Evolutionary conservation across 306 rosid genomes (phyloP).

Genomic region (Quercus rubra): DNA sequence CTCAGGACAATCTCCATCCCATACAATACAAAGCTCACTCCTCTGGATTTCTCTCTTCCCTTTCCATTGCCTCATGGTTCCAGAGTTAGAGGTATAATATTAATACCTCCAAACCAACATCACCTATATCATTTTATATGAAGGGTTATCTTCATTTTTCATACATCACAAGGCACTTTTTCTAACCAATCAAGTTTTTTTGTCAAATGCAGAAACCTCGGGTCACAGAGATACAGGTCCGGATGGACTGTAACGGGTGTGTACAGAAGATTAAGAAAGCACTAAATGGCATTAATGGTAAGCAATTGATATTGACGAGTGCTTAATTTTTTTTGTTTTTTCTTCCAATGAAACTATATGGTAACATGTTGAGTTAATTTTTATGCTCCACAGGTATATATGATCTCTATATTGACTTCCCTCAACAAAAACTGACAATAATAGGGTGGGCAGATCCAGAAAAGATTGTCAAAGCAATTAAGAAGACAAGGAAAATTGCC

Average conservation of each 20-base stretch:
- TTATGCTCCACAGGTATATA: slow-evolving; percentile 60
- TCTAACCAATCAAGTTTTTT: slow-evolving; percentile 3
- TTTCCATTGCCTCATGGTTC: slow-evolving; percentile 49
- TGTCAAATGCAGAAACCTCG: slow-evolving; percentile 59
- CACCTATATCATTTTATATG: neutral
- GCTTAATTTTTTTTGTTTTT: neutral
- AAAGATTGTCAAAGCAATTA: slow-evolving; percentile 69
- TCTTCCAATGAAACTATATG: slow-evolving; percentile 1
- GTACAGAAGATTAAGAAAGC: slow-evolving; percentile 85
- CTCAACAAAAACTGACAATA: slow-evolving; percentile 62
- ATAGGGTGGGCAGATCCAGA: slow-evolving; percentile 92
- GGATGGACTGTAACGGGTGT: slow-evolving; percentile 96
- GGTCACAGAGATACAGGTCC: slow-evolving; percentile 72
- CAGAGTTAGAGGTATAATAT: slow-evolving; percentile 53
- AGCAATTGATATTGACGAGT: neutral
- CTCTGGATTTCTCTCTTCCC: slow-evolving; percentile 22
- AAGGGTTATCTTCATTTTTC: neutral
- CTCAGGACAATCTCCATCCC: slow-evolving; percentile 28
- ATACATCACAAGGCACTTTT: neutral
- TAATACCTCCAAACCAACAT: slow-evolving; percentile 6
- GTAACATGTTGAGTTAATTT: neutral
- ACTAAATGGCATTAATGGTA: slow-evolving; percentile 67
- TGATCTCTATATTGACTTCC: slow-evolving; percentile 61
- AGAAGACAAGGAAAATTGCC: slow-evolving; percentile 73
- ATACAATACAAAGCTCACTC: slow-evolving; percentile 7